Evolutionary conservation across 2,329 filamentous ascomycete genomes (phyloP).

Genomic region (Raffaelea arxii): DNA sequence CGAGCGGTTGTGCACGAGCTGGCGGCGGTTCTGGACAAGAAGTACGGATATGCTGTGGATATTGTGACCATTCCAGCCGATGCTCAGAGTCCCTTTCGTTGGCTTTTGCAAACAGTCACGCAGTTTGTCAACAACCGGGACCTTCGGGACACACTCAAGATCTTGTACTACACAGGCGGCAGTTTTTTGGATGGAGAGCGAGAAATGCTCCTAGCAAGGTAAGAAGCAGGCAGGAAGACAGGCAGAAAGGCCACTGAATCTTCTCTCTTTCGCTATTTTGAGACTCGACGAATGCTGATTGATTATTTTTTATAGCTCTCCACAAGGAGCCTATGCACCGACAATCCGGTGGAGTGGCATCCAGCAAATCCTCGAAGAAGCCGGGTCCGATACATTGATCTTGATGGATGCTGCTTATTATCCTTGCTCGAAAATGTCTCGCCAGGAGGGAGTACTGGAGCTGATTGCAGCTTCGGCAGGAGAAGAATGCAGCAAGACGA

Average conservation of each 20-base stretch:
- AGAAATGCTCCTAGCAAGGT: constrained; percentile 51
- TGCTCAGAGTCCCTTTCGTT: constrained; percentile 37
- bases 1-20: constrained; percentile 35
- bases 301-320: background rate
- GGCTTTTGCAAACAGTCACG: constrained; percentile 41
- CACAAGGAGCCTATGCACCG: constrained; percentile 18
- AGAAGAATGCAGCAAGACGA: constrained; percentile 36
- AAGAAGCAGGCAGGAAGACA: constrained; percentile 9
- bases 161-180: constrained; percentile 48
- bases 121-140: constrained; percentile 44
- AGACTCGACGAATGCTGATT: too few relatives aligned
- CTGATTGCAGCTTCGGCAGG: constrained; percentile 45
- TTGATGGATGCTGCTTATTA: constrained; percentile 52
- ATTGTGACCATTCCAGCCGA: constrained; percentile 39
- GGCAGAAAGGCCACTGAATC: background rate
- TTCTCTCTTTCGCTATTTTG: too few relatives aligned
- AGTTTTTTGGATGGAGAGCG: constrained; percentile 44
- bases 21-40: constrained; percentile 38
- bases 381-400: constrained; percentile 44
- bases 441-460: constrained; percentile 45
- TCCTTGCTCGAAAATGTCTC: constrained; percentile 40
- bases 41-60: constrained; percentile 41
- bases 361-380: constrained; percentile 46
- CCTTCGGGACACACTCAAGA: constrained; percentile 45
- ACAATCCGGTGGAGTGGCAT: constrained; percentile 47